These are phyloP conservation scores for Cylindrodendrum hubeiense DNA, from an alignment of 2,329 filamentous ascomycete genomes.

Conservation along the genomic window DNA sequence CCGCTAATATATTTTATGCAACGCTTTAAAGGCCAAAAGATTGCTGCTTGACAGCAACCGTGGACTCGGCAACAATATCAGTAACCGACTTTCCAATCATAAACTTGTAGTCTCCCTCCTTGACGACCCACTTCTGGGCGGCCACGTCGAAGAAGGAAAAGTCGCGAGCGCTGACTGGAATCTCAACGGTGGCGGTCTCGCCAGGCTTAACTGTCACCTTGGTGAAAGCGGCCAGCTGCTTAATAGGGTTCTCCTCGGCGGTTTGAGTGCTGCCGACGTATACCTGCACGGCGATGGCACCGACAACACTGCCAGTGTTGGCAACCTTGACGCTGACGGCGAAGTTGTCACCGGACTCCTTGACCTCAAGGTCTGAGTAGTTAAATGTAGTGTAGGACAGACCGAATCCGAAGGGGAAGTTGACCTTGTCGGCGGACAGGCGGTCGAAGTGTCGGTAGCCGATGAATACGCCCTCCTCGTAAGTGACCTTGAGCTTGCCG, in stretches of 20 bases:
- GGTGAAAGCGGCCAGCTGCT: conserved; percentile 77
- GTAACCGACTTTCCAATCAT: conserved; percentile 41
- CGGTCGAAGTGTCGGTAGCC: conserved; percentile 79
- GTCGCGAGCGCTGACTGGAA: conserved; percentile 40
- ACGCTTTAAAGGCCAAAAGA: conserved; percentile 32
- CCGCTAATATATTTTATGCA: conserved; percentile 2
- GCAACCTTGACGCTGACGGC: conserved; percentile 64
- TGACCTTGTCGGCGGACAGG: conserved; percentile 63
- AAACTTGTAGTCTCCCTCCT: conserved; percentile 46
- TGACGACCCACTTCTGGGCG: conserved; percentile 43
- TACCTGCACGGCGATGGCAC: conserved; percentile 68
- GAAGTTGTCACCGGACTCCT: conserved; percentile 49
- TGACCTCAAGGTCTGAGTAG: conserved; percentile 69
- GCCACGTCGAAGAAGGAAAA: conserved; percentile 47
- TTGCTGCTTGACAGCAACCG: conserved; percentile 34
- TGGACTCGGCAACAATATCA: conserved; percentile 41
- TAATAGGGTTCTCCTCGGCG: conserved; percentile 49
- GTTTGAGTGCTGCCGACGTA: conserved; percentile 54
- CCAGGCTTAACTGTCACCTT: conserved; percentile 61
- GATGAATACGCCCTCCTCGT: conserved; percentile 78
- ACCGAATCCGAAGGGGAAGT: conserved; percentile 76
- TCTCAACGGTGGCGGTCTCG: conserved; percentile 40
- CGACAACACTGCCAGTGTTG: conserved; percentile 68
- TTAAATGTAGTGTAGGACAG: conserved; percentile 57
- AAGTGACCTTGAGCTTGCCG: conserved; percentile 68